phyloP scores from a whole-genome alignment of 495 filamentous ascomycete genomes.

The Poronia punctata region DNA sequence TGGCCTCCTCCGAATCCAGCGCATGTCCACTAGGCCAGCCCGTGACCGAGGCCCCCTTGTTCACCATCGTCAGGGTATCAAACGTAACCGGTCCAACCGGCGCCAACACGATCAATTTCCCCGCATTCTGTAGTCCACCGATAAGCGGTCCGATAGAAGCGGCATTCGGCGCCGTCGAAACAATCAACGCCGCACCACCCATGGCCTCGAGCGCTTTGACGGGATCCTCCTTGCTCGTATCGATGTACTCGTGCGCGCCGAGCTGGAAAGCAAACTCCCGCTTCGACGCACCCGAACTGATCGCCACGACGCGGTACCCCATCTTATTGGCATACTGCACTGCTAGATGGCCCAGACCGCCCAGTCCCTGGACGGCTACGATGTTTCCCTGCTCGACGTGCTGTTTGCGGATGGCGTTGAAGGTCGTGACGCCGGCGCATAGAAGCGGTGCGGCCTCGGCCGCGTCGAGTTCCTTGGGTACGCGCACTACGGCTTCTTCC shows the following conservation, averaged over 20 bases:
- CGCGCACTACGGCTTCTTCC: constrained; percentile 54
- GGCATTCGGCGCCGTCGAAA: constrained; percentile 56
- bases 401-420: constrained; percentile 62
- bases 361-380: constrained; percentile 60
- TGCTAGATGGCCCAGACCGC: constrained; percentile 61
- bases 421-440: constrained; percentile 66
- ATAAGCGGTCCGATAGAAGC: constrained; percentile 47
- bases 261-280: constrained; percentile 51
- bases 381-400: constrained; percentile 48
- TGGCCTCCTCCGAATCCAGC: constrained; percentile 58
- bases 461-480: constrained; percentile 51
- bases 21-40: constrained; percentile 61
- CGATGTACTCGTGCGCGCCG: constrained; percentile 63
- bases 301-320: constrained; percentile 57
- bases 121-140: constrained; percentile 46
- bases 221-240: constrained; percentile 48
- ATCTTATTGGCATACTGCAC: constrained; percentile 60
- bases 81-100: constrained; percentile 45
- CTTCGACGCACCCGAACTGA: constrained; percentile 53
- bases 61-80: constrained; percentile 42
- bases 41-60: constrained; percentile 45
- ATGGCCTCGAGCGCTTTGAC: constrained; percentile 45
- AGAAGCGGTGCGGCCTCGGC: constrained; percentile 59
- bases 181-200: constrained; percentile 56
- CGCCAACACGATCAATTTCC: constrained; percentile 57